These are phyloP conservation scores for Xylariaceae sp. DNA, from an alignment of 2,329 filamentous ascomycete genomes.

Conservation along the genomic window DNA sequence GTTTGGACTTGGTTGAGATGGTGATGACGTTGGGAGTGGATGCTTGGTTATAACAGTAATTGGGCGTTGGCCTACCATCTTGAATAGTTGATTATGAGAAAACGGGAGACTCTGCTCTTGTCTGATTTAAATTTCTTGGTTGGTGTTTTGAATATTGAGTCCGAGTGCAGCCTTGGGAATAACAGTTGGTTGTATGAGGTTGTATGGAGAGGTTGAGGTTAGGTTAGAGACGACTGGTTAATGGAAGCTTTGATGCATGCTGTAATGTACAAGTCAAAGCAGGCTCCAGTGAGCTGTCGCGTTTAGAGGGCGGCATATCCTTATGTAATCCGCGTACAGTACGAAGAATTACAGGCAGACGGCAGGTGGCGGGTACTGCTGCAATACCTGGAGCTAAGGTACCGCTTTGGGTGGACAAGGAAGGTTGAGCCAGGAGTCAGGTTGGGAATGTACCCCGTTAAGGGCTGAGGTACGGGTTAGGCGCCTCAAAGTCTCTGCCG, in stretches of 20 bases:
- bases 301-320: constrained; percentile 22
- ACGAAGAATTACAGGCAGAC: constrained; percentile 1
- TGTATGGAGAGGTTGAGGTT: not conserved
- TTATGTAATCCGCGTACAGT: constrained; percentile 25
- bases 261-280: not conserved
- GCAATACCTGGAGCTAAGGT: too few relatives aligned
- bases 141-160: not conserved
- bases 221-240: not conserved
- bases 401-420: too few relatives aligned
- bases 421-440: not conserved
- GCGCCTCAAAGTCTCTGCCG: not conserved
- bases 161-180: not conserved
- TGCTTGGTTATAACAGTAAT: not conserved
- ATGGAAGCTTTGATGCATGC: constrained; percentile 11
- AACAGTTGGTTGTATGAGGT: not conserved
- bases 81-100: constrained; percentile 31
- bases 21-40: not conserved
- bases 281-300: constrained; percentile 31
- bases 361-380: too few relatives aligned
- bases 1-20: constrained; percentile 2
- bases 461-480: not conserved
- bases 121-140: not conserved
- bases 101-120: not conserved
- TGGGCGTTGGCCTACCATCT: constrained; percentile 43
- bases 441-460: not conserved